Conservation (phyloP, 129 eudicot genomes). For the Tanacetum coccineum region DNA sequence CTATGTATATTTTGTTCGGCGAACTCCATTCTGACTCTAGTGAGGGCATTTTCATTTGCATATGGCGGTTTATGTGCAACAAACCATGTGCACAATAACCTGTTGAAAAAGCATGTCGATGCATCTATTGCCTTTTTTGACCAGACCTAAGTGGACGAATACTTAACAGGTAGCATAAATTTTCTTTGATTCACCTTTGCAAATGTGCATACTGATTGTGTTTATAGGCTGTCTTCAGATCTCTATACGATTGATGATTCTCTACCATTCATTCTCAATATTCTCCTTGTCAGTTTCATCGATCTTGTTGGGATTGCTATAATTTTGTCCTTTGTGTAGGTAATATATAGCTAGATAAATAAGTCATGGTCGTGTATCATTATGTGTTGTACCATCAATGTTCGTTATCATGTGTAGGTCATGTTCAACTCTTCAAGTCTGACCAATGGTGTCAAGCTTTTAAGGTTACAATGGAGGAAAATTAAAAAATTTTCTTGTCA, state of each 20-base stretch:
- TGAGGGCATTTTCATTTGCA: slow-evolving; percentile 92
- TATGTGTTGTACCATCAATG: no score
- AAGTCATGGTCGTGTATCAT: no score
- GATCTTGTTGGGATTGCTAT: slow-evolving; percentile 79
- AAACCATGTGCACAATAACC: slow-evolving; percentile 61
- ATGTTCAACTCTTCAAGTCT: no score
- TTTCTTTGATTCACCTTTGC: no score
- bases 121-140: slow-evolving; percentile 84
- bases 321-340: slow-evolving; percentile 81
- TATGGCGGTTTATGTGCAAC: no score
- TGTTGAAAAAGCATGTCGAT: slow-evolving; percentile 58
- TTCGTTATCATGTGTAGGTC: no score
- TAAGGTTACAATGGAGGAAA: no score
- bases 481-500: no score
- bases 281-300: slow-evolving; percentile 86
- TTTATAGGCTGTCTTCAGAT: slow-evolving; percentile 92
- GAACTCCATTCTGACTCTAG: slow-evolving; percentile 66
- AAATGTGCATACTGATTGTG: no score
- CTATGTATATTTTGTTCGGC: slow-evolving; percentile 53
- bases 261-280: slow-evolving; percentile 94
- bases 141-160: slow-evolving; percentile 96
- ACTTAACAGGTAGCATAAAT: no score
- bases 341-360: no score
- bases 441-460: no score
- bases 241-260: slow-evolving; percentile 91